A percentile compares a stretch with the other conserved stretches of the same genome.
phyloP scores from a whole-genome alignment of 352 stramenopile species.

The Blastocystis sp. region DNA sequence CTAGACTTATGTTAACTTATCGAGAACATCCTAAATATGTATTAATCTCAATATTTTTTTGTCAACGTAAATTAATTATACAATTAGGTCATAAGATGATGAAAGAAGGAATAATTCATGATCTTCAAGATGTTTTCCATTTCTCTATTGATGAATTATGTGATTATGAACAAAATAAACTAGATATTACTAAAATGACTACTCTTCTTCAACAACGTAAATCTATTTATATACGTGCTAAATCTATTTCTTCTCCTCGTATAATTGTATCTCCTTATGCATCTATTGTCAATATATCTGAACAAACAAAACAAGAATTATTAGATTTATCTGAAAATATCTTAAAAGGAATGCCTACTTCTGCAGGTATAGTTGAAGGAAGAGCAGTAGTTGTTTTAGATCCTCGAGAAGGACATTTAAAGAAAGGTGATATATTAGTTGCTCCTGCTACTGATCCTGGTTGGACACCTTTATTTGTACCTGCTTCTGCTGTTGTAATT shows the following conservation, averaged over 20 bases:
- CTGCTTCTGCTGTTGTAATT: background rate
- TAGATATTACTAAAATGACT: background rate
- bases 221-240: background rate
- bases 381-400: background rate
- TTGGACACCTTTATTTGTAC: constrained; percentile 10
- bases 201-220: background rate
- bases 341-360: background rate
- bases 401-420: background rate
- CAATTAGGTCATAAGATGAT: background rate
- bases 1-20: background rate
- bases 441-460: constrained; percentile 1
- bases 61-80: constrained; percentile 6
- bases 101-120: background rate
- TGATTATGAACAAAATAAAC: background rate
- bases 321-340: constrained; percentile 1
- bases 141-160: constrained; percentile 3
- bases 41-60: background rate
- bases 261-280: constrained; percentile 4
- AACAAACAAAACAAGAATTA: background rate
- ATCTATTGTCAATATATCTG: background rate
- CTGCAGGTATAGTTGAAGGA: background rate
- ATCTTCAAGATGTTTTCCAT: background rate
- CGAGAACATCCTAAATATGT: constrained; percentile 1
- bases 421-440: constrained; percentile 1
- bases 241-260: background rate